Evolutionary conservation across 345 rosid species (phyloP).

Genomic region (Angophora floribunda): DNA sequence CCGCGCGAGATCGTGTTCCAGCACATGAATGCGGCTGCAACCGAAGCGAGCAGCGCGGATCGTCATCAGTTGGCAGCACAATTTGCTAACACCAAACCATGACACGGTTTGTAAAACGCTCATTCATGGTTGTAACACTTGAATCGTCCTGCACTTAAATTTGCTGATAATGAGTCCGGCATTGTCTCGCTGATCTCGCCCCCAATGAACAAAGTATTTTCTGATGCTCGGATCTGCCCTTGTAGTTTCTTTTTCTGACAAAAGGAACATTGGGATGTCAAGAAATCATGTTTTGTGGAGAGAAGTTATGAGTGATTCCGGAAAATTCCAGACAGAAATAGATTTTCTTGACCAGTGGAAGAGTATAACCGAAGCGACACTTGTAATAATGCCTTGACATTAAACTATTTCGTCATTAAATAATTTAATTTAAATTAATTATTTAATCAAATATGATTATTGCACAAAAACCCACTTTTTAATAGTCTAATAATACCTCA

Average conservation of each 20-base stretch:
- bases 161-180: neutral
- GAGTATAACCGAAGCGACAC: neutral
- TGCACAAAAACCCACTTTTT: neutral
- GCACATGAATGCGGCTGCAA: constrained; percentile 4
- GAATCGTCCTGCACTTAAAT: neutral
- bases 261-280: neutral
- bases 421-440: no score
- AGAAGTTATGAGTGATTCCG: neutral
- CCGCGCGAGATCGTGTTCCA: constrained; percentile 41
- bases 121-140: neutral
- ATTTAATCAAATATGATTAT: neutral
- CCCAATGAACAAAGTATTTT: neutral
- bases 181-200: accelerated
- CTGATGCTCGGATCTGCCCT: neutral
- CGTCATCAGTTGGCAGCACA: neutral
- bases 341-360: neutral
- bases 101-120: neutral
- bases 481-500: no score
- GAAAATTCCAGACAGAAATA: neutral
- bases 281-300: neutral
- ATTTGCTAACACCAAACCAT: neutral
- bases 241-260: neutral
- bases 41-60: neutral
- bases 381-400: neutral
- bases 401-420: no score